Evolutionary conservation across 768 basidiomycete genomes (phyloP), one percentile per base, ranked within the genome.

Genomic region (Scleroderma bovista): DNA sequence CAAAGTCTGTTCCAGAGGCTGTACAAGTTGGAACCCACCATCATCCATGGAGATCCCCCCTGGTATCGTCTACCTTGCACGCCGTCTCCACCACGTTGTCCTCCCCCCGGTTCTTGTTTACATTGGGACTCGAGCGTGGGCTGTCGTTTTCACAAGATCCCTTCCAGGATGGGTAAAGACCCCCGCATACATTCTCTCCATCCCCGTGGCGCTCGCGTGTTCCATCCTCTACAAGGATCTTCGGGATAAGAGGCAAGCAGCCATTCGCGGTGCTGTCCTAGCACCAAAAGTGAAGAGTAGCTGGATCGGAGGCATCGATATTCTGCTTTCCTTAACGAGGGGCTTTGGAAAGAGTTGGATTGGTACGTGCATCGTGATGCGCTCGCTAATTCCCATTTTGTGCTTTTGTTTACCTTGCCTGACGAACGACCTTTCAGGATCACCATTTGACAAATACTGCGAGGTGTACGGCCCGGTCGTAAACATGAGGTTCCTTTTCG

Each of bases 261-360:
- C 69, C 7, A 61, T 63, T 1, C 43, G 70, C 19, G 79, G 78
- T 3, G 79, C 79, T 24, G 71, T 73, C 10, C 60, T 76, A n/a
- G 61, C 74, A 0, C 77, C 76, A 1, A 61, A 51, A 16, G 59
- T 66, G 1, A 51, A 58, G 23, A 76, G 75, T 0, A 72, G 63
- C 36, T 66, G 54, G 59, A 63, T 71, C 6, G 79, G 76, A 22
- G 77, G 74, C 51, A n/a, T 76, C 3, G 80, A 80, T 51, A 55
- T 78, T 15, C 57, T 80, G 22, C 52, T 55, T n/a, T 50, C 26
- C 13, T 60, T 78, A 66, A 62, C 70, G 46, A 54, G 66, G 44
- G 69, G 72, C 29, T 72, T 71, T 47, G 62, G 64, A 3, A 57
- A 58, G 36, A 81, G 79, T 1, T 81, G 82, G 61, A 70, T 72